These are phyloP conservation scores for Beauveria medogensis DNA, from an alignment of 2,329 filamentous ascomycete species.

Conservation along the genomic window DNA sequence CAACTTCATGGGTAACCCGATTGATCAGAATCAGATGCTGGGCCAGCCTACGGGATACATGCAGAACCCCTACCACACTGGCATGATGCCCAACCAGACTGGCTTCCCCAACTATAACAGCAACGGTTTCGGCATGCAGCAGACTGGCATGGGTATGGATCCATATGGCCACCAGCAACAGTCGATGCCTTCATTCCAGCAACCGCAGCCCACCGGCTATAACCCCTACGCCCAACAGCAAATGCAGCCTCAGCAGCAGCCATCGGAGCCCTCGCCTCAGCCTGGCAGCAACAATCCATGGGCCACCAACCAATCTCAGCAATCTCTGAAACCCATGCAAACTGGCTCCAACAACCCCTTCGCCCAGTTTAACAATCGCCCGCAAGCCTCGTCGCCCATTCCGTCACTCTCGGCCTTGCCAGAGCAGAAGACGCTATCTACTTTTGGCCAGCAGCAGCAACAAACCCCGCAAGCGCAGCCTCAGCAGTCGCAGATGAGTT, in stretches of 20 bases:
- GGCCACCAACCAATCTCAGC: slow-evolving; percentile 54
- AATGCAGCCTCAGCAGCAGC: slow-evolving; percentile 33
- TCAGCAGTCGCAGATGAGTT: slow-evolving; percentile 23
- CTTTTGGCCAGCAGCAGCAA: slow-evolving; percentile 43
- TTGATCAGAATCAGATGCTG: slow-evolving; percentile 69
- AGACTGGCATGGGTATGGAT: slow-evolving; percentile 61
- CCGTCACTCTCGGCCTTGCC: slow-evolving; percentile 68
- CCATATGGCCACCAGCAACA: slow-evolving; percentile 53
- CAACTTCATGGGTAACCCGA: slow-evolving; percentile 94
- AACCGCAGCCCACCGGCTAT: slow-evolving; percentile 44
- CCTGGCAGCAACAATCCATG: slow-evolving; percentile 93
- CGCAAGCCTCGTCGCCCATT: slow-evolving; percentile 48
- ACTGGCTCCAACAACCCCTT: slow-evolving; percentile 99
- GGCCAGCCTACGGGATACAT: slow-evolving; percentile 72
- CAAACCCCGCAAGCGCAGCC: slow-evolving; percentile 29
- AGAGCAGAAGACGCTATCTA: slow-evolving; percentile 71
- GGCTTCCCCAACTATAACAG: slow-evolving; percentile 41
- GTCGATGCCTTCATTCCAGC: slow-evolving; percentile 34
- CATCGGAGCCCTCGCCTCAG: slow-evolving; percentile 55
- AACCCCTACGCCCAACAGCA: slow-evolving; percentile 43
- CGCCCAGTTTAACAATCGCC: slow-evolving; percentile 61
- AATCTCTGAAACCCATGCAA: slow-evolving; percentile 68
- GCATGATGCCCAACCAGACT: slow-evolving; percentile 39
- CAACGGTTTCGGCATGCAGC: slow-evolving; percentile 56
- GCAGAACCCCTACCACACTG: slow-evolving; percentile 45